A percentile compares a stretch with the other conserved stretches of the same genome.
phyloP scores from a whole-genome alignment of 1,284 basidiomycete species.

The Marasmius tenuissimus region DNA sequence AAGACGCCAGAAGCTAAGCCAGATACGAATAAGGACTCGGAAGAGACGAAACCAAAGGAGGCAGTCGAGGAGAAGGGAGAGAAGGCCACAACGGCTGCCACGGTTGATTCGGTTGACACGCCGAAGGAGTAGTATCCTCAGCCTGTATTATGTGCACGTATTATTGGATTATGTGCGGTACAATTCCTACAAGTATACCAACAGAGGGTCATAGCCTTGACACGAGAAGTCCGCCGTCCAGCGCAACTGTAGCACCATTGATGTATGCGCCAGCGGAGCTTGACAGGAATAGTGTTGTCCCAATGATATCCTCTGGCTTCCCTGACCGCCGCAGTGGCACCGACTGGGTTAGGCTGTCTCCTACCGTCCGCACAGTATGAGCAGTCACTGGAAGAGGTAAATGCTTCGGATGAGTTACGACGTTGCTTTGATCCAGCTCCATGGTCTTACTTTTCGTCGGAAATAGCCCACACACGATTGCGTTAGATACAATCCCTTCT shows the following conservation, averaged over 20 bases:
- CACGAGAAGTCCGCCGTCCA: conserved; percentile 55
- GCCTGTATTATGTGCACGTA: background rate
- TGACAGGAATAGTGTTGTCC: conserved; percentile 60
- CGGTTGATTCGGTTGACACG: background rate
- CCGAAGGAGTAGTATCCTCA: background rate
- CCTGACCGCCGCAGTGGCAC: conserved; percentile 62
- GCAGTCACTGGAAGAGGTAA: conserved; percentile 52
- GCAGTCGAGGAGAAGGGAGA: background rate
- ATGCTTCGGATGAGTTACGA: background rate
- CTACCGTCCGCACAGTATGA: conserved; percentile 48
- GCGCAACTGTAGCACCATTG: conserved; percentile 60
- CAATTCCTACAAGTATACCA: background rate
- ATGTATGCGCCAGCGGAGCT: conserved; percentile 62
- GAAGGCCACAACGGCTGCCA: background rate
- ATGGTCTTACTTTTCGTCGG: conserved; percentile 47
- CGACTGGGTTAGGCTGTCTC: conserved; percentile 42
- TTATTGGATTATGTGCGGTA: background rate
- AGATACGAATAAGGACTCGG: conserved; percentile 8
- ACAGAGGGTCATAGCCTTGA: conserved; percentile 6
- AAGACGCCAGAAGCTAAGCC: conserved; percentile 6
- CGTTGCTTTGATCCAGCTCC: background rate
- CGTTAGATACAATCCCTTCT: conserved; percentile 67
- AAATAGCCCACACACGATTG: conserved; percentile 59
- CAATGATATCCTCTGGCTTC: conserved; percentile 62
- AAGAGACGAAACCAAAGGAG: background rate